phyloP scores from a whole-genome alignment of 208 protist species.

The Leishmania arabica region DNA sequence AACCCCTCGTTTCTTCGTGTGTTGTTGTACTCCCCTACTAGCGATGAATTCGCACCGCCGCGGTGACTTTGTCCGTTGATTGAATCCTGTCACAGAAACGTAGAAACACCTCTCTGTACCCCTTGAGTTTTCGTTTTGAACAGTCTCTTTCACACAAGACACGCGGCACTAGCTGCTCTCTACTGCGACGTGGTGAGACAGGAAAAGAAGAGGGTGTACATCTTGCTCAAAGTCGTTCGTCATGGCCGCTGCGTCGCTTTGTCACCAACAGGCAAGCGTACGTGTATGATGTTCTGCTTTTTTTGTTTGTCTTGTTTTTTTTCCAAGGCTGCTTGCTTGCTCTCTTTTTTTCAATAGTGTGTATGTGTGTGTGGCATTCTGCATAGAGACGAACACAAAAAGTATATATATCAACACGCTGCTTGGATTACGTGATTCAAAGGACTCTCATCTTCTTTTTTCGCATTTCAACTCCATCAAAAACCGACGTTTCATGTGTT shows the following conservation, averaged over 20 bases:
- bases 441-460: background rate
- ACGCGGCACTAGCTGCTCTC: background rate
- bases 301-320: background rate
- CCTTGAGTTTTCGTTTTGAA: background rate
- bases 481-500: background rate
- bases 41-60: background rate
- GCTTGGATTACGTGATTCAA: background rate
- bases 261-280: background rate
- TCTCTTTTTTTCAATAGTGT: slow-evolving; percentile 4
- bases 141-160: background rate
- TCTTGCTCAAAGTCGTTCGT: background rate
- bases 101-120: background rate
- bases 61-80: background rate
- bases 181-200: background rate
- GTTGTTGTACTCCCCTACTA: background rate
- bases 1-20: background rate
- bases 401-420: background rate
- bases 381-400: background rate
- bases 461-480: background rate
- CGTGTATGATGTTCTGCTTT: background rate
- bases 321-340: background rate
- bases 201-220: background rate
- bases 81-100: background rate
- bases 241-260: background rate
- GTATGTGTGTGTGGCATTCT: background rate